Percentiles rank a stretch among this genome's conserved stretches.
phyloP scores from a whole-genome alignment of 257 asterid genomes.

The Solanum appendiculatum region DNA sequence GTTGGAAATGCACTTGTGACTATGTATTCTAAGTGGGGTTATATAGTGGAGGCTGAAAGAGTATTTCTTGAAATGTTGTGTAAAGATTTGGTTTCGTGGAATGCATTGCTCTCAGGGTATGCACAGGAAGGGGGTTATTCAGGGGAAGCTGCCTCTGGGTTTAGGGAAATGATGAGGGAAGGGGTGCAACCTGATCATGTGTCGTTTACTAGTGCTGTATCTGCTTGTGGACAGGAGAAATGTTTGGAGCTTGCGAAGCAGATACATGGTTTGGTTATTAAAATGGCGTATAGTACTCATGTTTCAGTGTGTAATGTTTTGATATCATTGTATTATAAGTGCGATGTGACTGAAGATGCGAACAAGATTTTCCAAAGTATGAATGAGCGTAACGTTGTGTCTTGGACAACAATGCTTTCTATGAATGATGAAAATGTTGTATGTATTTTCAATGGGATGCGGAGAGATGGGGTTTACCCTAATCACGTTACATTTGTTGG shows the following conservation, averaged over 20 bases:
- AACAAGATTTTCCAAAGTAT: constrained; percentile 35
- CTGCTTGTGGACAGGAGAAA: constrained; percentile 79
- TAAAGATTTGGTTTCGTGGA: constrained; percentile 88
- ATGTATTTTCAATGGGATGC: constrained; percentile 51
- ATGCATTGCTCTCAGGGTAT: constrained; percentile 77
- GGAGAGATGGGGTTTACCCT: constrained; percentile 46
- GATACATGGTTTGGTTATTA: constrained; percentile 45
- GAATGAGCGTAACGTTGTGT: constrained; percentile 52
- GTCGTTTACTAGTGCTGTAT: constrained; percentile 60
- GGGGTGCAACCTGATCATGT: constrained; percentile 56
- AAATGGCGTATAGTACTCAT: constrained; percentile 46
- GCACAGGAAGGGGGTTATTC: constrained; percentile 70
- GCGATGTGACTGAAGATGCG: constrained; percentile 40
- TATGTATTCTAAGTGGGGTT: constrained; percentile 60
- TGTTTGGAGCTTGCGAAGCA: constrained; percentile 61
- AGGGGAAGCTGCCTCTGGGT: constrained; percentile 34
- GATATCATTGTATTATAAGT: constrained; percentile 69
- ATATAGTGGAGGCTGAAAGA: constrained; percentile 42
- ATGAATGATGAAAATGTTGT: constrained; percentile 47
- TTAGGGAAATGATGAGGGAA: constrained; percentile 48
- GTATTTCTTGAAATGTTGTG: constrained; percentile 44
- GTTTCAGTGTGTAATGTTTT: constrained; percentile 75
- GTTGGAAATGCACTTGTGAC: constrained; percentile 76
- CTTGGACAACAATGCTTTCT: constrained; percentile 92
- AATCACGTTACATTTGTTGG: constrained; percentile 86